Base-by-base conservation (phyloP, 306 rosid species). In the Canavalia gladiata region DNA sequence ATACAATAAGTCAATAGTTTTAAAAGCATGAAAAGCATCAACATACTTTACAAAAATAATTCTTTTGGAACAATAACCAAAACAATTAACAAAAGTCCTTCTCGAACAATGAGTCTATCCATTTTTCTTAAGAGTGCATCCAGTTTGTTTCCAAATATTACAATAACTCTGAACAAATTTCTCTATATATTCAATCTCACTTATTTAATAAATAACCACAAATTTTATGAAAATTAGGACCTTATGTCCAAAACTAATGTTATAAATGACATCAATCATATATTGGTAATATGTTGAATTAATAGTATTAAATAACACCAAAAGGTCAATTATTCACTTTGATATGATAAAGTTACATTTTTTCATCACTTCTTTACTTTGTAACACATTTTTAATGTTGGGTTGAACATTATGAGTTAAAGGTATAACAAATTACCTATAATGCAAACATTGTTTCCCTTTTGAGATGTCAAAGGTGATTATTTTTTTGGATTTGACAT, bases 271-370 rank as follows among this genome's bases (percentile, higher is more conserved):
- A 63, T 49, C 51, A n/a, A 60, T 47, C 60, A 49, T 50, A 5
- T 4, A 64, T 76, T 62, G 62, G 46, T 59, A 62, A 33, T 60
- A 76, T 50, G 47, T 0, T 63, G 63, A 76, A 64, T 33, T 63
- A n/a, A 25, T 2, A 1, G 33, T 51, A 76, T 49, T 41, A 8
- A 76, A 77, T 31, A 73, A 28, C 1, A 77, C 12, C 29, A 18
- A 77, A 63, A 51, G 64, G 64, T 77, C 73, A 35, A 77, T 49
- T 46, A 75, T 58, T 30, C 80, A 75, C 46, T 43, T 75, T 55
- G 41, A 45, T 7, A 42, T 74, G 1, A 68, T 42, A 42, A 75
- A 42, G 9, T 45, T 57, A 45, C 74, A 56, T 0, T 45, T 56
- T 56, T 57, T 69, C 25, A 18, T 13, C 4, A 31, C 56, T 28